Base-by-base conservation (phyloP, 2,329 filamentous ascomycete species). In the Cryphonectria naterciae region DNA sequence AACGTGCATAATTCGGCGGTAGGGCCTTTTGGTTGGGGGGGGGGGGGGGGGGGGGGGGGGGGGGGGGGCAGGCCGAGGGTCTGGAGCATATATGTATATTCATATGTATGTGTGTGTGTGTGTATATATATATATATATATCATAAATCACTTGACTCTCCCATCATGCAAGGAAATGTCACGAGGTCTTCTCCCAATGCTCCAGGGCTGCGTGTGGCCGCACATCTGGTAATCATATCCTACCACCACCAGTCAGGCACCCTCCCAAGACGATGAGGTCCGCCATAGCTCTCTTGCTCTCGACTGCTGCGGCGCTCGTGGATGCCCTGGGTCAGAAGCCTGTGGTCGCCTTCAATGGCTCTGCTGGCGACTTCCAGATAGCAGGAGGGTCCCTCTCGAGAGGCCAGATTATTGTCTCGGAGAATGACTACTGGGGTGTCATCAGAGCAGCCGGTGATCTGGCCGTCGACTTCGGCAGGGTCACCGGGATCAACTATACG, bases 391-490 rank as follows among this genome's bases (percentile, higher is more conserved):
- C 77, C 4, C 73, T 79, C 32, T 76, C 79, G 17, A 74, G 79
- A 65, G 81, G 84, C 0, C 85, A 87, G 76, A 88, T 91, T 66
- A 80, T 87, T 2, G 82, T 89, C n/a, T 87, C 87, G 13, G 75
- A 79, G 28, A 81, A 87, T 69, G 91, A 93, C 72, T 91, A 87
- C 83, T 90, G 88, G 81, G 91, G 90, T 70, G 91, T 93, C 0
- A 84, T 92, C 68, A 86, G 91, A 37, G 90, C 89, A 6, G 91
- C 89, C 0, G 84, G 89, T 54, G 91, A 93, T 78, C 84, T 93
- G 13, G 89, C 90, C 0, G 76, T 83, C 4, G 91, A 93, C 78
- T 92, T 93, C 80, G 90, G 90, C 22, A 87, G 89, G n/a, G 90
- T 93, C 5, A 92, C 90, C 0, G 90, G 90, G 11, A 85, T 81